These are phyloP conservation scores for Cafeteria roenbergensis DNA, from an alignment of 108 stramenopile species.

Conservation along the genomic window DNA sequence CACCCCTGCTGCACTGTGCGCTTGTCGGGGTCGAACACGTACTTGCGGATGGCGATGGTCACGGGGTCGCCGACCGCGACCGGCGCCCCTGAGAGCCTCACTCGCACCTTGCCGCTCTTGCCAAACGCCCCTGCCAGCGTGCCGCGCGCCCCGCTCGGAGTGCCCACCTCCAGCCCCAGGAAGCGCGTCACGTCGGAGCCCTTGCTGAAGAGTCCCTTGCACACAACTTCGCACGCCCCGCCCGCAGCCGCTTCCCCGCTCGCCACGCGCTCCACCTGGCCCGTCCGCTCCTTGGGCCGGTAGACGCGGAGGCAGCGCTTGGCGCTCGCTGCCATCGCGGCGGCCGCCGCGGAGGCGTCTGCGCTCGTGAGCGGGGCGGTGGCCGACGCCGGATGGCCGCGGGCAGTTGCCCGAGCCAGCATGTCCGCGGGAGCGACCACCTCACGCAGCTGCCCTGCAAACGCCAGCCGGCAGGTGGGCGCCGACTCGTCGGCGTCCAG, in stretches of 20 bases:
- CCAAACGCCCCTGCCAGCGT: neutral
- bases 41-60: too few species aligned
- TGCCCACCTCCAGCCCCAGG: neutral
- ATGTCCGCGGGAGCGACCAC: conserved; percentile 34
- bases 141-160: too few species aligned
- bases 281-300: conserved; percentile 12
- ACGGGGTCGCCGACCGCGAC: too few species aligned
- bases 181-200: neutral
- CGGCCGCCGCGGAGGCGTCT: neutral
- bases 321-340: neutral
- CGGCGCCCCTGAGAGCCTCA: too few species aligned
- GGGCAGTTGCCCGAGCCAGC: neutral
- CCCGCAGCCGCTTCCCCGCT: conserved; percentile 53
- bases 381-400: too few species aligned
- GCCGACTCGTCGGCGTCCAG: conserved; percentile 56
- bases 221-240: conserved; percentile 3
- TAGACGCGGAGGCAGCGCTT: conserved; percentile 13
- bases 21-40: too few species aligned
- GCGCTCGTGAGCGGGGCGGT: neutral
- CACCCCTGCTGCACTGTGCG: too few species aligned
- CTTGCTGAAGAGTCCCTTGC: neutral
- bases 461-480: conserved; percentile 69
- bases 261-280: conserved; percentile 47
- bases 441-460: conserved; percentile 67
- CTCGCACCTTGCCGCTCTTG: neutral